Evolutionary conservation across 176 grass and related monocot species (phyloP).

Genomic region (Zea mays): Zm-B73-REFERENCE-NAM-5.0 NC_050099.1:69761001-69761500

Average conservation of each 20-base stretch:
- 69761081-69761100: constrained; percentile 77
- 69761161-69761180: constrained; percentile 1
- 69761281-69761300: constrained; percentile 64
- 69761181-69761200: neutral
- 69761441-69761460: neutral
- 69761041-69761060: constrained; percentile 74
- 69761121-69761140: constrained; percentile 32
- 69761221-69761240: constrained; percentile 4
- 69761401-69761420: neutral
- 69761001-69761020: constrained; percentile 81
- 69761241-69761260: constrained; percentile 48
- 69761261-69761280: constrained; percentile 45
- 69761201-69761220: neutral
- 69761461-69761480: constrained; percentile 1
- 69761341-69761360: constrained; percentile 78
- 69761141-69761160: neutral
- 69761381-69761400: neutral
- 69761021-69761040: constrained; percentile 90
- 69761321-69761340: constrained; percentile 83
- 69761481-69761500: neutral
- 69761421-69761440: neutral
- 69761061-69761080: constrained; percentile 84
- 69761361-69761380: constrained; percentile 48
- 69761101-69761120: constrained; percentile 93
- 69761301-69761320: constrained; percentile 85